Evolutionary conservation across 2,329 filamentous ascomycete genomes (phyloP).

Genomic region (Acrocalymma vagum): DNA sequence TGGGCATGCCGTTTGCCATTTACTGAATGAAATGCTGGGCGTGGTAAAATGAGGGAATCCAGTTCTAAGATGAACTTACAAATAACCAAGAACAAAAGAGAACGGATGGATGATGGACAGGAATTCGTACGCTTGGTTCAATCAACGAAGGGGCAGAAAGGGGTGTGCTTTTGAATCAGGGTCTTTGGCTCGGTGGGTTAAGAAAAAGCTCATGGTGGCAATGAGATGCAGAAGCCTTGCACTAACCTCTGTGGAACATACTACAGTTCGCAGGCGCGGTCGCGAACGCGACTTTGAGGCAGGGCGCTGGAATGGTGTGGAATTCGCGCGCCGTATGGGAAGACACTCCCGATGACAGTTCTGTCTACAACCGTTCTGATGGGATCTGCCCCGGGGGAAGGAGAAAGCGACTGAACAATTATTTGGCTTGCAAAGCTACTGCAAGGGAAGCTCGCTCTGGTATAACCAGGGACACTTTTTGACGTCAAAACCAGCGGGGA

Average conservation of each 20-base stretch:
- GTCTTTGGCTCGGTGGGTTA: slow-evolving; percentile 18
- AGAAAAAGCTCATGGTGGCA: slow-evolving; percentile 30
- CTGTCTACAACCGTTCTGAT: slow-evolving; percentile 27
- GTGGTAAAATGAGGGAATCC: too few relatives aligned
- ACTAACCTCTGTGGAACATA: slow-evolving; percentile 44
- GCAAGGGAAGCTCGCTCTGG: slow-evolving; percentile 34
- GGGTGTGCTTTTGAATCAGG: slow-evolving; percentile 42
- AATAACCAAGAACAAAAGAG: slow-evolving; percentile 1
- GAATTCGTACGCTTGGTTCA: slow-evolving; percentile 3
- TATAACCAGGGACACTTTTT: slow-evolving; percentile 16
- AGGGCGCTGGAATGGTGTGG: slow-evolving; percentile 46
- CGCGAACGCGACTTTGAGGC: slow-evolving; percentile 42
- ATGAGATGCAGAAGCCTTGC: slow-evolving; percentile 26
- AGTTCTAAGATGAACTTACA: slow-evolving; percentile 2
- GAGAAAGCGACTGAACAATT: slow-evolving; percentile 27
- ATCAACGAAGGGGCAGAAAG: slow-evolving; percentile 23
- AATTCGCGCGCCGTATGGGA: slow-evolving; percentile 14
- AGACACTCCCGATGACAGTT: too few relatives aligned
- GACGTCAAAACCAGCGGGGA: slow-evolving; percentile 17
- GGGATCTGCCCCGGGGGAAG: slow-evolving; percentile 27
- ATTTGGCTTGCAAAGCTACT: slow-evolving; percentile 35
- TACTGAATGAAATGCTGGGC: too few relatives aligned
- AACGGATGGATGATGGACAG: not conserved
- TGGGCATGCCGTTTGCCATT: too few relatives aligned
- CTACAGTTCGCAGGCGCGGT: slow-evolving; percentile 34